These are phyloP conservation scores for Fraxinus angustifolia DNA, from an alignment of 305 asterid species.

Conservation along the genomic window DNA sequence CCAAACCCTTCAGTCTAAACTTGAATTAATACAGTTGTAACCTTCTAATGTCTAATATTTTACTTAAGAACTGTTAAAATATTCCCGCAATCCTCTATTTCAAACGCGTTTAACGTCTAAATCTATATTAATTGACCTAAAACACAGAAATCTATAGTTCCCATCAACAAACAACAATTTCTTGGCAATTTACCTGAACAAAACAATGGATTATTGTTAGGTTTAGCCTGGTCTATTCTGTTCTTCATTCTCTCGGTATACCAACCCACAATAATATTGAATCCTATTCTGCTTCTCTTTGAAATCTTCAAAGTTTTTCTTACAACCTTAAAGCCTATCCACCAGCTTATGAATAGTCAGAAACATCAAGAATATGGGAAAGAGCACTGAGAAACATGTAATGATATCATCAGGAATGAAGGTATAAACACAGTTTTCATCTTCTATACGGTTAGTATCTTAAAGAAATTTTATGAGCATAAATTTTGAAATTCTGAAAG, in stretches of 20 bases:
- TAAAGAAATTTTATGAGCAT: not conserved
- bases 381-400: constrained; percentile 24
- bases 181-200: not conserved
- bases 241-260: constrained; percentile 6
- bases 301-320: not conserved
- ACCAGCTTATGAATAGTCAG: constrained; percentile 25
- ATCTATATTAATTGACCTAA: not conserved
- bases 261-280: not conserved
- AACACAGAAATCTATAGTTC: not conserved
- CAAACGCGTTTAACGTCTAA: constrained; percentile 17
- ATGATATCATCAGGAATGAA: constrained; percentile 26
- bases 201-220: not conserved
- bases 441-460: not conserved
- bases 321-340: constrained; percentile 5
- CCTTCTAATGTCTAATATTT: constrained; percentile 29
- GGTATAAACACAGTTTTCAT: constrained; percentile 23
- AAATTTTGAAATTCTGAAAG: not conserved
- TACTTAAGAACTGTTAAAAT: constrained; percentile 10
- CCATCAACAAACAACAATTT: constrained; percentile 24
- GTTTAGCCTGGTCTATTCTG: not conserved
- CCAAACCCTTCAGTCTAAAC: not conserved
- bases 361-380: constrained; percentile 29
- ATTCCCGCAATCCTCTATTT: constrained; percentile 4
- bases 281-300: constrained; percentile 4
- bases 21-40: constrained; percentile 20